Evolutionary conservation across 2,329 filamentous ascomycete species (phyloP).

Genomic region (Claviceps pusilla): DNA sequence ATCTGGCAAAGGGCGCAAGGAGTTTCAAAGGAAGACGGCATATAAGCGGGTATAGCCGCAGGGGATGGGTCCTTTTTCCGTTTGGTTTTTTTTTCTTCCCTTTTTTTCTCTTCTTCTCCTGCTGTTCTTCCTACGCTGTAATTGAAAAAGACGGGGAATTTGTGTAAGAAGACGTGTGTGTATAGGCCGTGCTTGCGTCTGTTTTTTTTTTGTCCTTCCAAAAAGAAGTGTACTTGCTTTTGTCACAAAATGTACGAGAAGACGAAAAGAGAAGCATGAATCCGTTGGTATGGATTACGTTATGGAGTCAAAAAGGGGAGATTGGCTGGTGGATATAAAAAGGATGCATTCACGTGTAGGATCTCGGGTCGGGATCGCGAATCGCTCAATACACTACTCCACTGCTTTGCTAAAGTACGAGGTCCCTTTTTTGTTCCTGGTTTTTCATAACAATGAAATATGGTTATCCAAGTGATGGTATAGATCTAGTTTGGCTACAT

Average conservation of each 20-base stretch:
- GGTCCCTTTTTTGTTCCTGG: too few relatives aligned
- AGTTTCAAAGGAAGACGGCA: conserved; percentile 4
- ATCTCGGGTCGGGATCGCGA: not conserved
- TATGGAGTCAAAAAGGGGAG: not conserved
- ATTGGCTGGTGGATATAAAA: not conserved
- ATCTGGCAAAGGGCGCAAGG: conserved; percentile 10
- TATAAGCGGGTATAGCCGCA: not conserved
- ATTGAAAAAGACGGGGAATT: not conserved
- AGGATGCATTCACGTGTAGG: not conserved
- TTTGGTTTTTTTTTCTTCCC: not conserved
- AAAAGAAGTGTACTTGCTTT: too few relatives aligned
- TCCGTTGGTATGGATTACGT: not conserved
- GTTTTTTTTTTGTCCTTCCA: conserved; percentile 5
- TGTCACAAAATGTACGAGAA: conserved; percentile 9
- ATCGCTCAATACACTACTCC: too few relatives aligned
- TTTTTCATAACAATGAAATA: too few relatives aligned
- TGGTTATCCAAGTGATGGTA: too few relatives aligned
- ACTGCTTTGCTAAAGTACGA: too few relatives aligned
- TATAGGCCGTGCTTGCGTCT: not conserved
- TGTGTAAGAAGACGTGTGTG: not conserved
- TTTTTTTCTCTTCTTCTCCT: not conserved
- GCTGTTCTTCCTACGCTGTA: not conserved
- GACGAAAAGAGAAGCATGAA: not conserved
- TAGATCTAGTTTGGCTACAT: too few relatives aligned
- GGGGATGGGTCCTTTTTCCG: not conserved